Evolutionary conservation across 2,329 filamentous ascomycete genomes (phyloP).

Genomic region (Venturia oleaginea): DNA sequence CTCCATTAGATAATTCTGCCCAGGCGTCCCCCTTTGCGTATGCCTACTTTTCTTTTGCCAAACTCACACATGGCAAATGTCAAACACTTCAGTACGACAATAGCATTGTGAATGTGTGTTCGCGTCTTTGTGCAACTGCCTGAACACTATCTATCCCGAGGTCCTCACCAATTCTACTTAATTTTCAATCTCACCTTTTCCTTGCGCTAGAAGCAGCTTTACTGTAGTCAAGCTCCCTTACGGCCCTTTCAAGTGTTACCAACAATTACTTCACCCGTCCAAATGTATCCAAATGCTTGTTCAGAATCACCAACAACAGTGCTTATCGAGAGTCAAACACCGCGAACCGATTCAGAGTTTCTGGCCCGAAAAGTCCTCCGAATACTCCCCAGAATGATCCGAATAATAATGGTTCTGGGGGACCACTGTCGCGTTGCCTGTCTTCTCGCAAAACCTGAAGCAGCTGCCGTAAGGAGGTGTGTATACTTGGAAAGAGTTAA

Average conservation of each 20-base stretch:
- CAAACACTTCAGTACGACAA: background rate
- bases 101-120: background rate
- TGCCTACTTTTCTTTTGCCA: background rate
- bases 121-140: background rate
- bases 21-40: background rate
- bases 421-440: constrained; percentile 64
- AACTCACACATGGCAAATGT: background rate
- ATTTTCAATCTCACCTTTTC: background rate
- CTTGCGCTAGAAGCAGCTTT: background rate
- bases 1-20: background rate
- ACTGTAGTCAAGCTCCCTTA: background rate
- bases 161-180: background rate
- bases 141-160: background rate
- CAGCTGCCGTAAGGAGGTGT: constrained; percentile 87
- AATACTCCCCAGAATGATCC: constrained; percentile 12
- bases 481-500: constrained; percentile 45
- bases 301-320: background rate
- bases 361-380: constrained; percentile 26
- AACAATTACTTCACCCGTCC: background rate
- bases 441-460: constrained; percentile 68
- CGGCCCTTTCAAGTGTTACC: background rate
- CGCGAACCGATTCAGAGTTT: background rate
- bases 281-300: background rate
- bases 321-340: background rate
- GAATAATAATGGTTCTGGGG: constrained; percentile 66